These are phyloP conservation scores for Mortierella alpina DNA, from an alignment of 192 early-diverging fungal genomes.

Conservation along the genomic window DNA sequence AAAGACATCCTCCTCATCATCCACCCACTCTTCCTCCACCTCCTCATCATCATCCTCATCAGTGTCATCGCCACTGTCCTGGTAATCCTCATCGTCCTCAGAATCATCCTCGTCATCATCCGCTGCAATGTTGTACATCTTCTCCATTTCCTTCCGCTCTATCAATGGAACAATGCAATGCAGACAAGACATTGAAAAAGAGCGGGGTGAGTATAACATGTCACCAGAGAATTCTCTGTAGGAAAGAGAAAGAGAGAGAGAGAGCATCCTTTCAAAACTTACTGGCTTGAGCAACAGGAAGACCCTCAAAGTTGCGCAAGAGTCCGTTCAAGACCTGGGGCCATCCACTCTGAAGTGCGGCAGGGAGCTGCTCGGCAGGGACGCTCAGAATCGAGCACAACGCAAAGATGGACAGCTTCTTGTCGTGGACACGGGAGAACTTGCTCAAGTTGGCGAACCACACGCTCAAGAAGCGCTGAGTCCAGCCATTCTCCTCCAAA, in stretches of 20 bases:
- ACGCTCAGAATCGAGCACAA: slow-evolving; percentile 80
- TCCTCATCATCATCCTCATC: slow-evolving; percentile 66
- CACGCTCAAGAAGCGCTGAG: slow-evolving; percentile 80
- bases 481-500: slow-evolving; percentile 82
- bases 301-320: slow-evolving; percentile 78
- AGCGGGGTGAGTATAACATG: neutral
- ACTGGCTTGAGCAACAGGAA: slow-evolving; percentile 77
- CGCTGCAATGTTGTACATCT: slow-evolving; percentile 43
- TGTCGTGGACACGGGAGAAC: slow-evolving; percentile 92
- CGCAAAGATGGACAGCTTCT: slow-evolving; percentile 89
- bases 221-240: neutral
- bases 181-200: slow-evolving; percentile 1
- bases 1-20: slow-evolving; percentile 64
- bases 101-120: slow-evolving; percentile 13
- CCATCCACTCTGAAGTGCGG: slow-evolving; percentile 78
- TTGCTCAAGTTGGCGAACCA: slow-evolving; percentile 80
- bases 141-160: slow-evolving; percentile 51
- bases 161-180: neutral
- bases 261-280: slow-evolving; percentile 14
- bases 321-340: slow-evolving; percentile 78
- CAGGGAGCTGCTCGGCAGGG: slow-evolving; percentile 77
- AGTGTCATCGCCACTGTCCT: slow-evolving; percentile 59
- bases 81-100: slow-evolving; percentile 60
- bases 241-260: neutral
- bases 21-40: slow-evolving; percentile 65